Conservation (phyloP, 192 early-diverging fungal species). For the Coemansia sp. region DNA sequence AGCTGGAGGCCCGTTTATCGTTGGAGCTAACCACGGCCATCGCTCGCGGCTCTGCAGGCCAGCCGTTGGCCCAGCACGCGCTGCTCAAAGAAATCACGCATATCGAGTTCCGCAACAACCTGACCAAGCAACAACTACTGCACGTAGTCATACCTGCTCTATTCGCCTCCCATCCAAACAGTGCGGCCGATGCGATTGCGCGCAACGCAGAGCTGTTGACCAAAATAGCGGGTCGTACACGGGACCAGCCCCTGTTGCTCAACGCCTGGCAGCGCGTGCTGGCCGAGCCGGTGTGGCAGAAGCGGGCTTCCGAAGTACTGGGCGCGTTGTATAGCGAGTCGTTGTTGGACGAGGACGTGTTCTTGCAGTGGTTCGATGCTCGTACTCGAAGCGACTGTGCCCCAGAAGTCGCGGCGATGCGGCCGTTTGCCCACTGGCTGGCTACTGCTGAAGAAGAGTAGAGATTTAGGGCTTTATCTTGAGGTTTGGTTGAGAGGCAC, state of each 20-base stretch:
- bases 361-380: slow-evolving; percentile 61
- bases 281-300: slow-evolving; percentile 45
- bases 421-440: slow-evolving; percentile 79
- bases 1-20: slow-evolving; percentile 33
- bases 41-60: slow-evolving; percentile 9
- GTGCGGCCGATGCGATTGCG: slow-evolving; percentile 21
- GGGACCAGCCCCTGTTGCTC: slow-evolving; percentile 49
- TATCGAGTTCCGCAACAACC: slow-evolving; percentile 78
- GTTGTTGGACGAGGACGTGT: slow-evolving; percentile 78
- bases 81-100: slow-evolving; percentile 81
- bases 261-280: slow-evolving; percentile 50
- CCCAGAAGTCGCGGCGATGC: slow-evolving; percentile 59
- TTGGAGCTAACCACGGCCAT: slow-evolving; percentile 22
- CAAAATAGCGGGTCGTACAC: slow-evolving; percentile 35
- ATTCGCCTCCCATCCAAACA: slow-evolving; percentile 27
- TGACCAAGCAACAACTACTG: slow-evolving; percentile 77
- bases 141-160: slow-evolving; percentile 64
- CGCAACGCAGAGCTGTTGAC: slow-evolving; percentile 28
- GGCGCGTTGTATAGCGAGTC: slow-evolving; percentile 72
- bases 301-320: slow-evolving; percentile 62
- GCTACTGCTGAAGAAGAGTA: slow-evolving; percentile 83
- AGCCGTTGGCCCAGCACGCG: slow-evolving; percentile 41
- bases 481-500: too few species aligned
- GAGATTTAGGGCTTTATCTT: too few species aligned
- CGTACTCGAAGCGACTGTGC: slow-evolving; percentile 35